These are phyloP conservation scores for Monosporascus cannonballus DNA, from an alignment of 2,329 filamentous ascomycete species.

Conservation along the genomic window DNA sequence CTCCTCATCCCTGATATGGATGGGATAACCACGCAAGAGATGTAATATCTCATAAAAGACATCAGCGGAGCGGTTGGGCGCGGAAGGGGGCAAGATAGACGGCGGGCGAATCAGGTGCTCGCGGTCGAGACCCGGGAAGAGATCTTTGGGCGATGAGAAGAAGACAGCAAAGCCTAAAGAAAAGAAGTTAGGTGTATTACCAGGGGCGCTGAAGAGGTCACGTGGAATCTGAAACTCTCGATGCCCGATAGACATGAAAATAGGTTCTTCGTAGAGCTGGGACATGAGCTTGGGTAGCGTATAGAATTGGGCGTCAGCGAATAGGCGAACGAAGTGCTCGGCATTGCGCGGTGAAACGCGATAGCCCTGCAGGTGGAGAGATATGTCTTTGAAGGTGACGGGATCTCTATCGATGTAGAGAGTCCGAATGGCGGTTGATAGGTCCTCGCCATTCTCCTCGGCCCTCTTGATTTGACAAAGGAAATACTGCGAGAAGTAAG, in stretches of 20 bases:
- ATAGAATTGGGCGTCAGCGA: conserved; percentile 94
- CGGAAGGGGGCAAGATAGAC: conserved; percentile 73
- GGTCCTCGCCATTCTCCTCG: conserved; percentile 51
- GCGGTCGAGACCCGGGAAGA: conserved; percentile 80
- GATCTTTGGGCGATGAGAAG: conserved; percentile 71
- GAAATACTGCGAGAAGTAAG: conserved; percentile 95
- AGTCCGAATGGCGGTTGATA: conserved; percentile 55
- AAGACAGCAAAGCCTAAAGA: conserved; percentile 83
- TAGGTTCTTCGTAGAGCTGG: conserved; percentile 84
- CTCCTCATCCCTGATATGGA: conserved; percentile 67
- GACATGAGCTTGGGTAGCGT: conserved; percentile 81
- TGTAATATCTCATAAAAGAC: conserved; percentile 79
- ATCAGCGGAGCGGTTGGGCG: conserved; percentile 76
- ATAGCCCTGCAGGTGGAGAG: conserved; percentile 86
- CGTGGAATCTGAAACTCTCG: conserved; percentile 85
- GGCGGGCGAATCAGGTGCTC: conserved; percentile 77
- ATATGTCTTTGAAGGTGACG: conserved; percentile 81
- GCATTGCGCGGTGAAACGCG: conserved; percentile 77
- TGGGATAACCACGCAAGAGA: conserved; percentile 74
- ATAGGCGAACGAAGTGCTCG: conserved; percentile 83
- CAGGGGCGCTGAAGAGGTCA: conserved; percentile 76
- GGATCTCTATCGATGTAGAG: conserved; percentile 95
- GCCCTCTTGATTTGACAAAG: conserved; percentile 68
- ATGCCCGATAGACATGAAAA: conserved; percentile 86
- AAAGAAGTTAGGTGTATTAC: conserved; percentile 95